Percentiles rank a stretch among this genome's conserved stretches.
Evolutionary conservation across 257 asterid genomes (phyloP).

Genomic region (Solanum chmielewskii): DNA sequence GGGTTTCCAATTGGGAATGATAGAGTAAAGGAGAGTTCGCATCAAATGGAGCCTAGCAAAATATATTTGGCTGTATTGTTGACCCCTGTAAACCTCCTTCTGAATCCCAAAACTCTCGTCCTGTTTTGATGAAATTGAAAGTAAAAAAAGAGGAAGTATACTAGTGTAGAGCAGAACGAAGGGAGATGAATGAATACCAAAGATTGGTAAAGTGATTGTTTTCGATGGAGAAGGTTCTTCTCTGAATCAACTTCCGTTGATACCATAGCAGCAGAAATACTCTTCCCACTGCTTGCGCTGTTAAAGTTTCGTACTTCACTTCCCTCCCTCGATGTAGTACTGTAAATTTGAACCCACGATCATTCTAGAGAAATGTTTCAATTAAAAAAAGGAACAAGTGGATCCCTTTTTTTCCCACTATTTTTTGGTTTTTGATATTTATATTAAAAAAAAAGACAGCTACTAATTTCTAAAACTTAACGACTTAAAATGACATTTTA

Average conservation of each 20-base stretch:
- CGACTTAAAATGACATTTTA: too few relatives aligned
- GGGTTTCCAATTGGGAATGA: constrained; percentile 83
- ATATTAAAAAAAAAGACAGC: too few relatives aligned
- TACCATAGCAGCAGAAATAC: constrained; percentile 61
- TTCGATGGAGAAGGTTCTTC: constrained; percentile 39
- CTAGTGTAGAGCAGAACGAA: background rate
- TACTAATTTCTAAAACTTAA: too few relatives aligned
- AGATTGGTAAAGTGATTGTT: constrained; percentile 50
- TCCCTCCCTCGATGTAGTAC: background rate
- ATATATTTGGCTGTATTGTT: constrained; percentile 93
- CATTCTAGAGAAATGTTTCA: background rate
- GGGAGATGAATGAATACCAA: constrained; percentile 26
- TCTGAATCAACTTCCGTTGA: constrained; percentile 48
- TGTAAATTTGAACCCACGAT: background rate
- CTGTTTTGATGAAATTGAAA: constrained; percentile 20
- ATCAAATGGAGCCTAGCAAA: constrained; percentile 84
- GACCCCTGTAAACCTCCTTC: constrained; percentile 81
- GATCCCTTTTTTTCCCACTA: too few relatives aligned
- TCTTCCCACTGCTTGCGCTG: background rate
- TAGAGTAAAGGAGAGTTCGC: constrained; percentile 85
- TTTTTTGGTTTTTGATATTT: too few relatives aligned
- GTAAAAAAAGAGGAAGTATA: background rate
- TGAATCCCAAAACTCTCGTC: constrained; percentile 62
- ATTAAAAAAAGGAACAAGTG: too few relatives aligned
- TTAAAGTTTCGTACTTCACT: background rate